Conservation (phyloP, 768 basidiomycete genomes). For the Pleurotus platypus region DNA sequence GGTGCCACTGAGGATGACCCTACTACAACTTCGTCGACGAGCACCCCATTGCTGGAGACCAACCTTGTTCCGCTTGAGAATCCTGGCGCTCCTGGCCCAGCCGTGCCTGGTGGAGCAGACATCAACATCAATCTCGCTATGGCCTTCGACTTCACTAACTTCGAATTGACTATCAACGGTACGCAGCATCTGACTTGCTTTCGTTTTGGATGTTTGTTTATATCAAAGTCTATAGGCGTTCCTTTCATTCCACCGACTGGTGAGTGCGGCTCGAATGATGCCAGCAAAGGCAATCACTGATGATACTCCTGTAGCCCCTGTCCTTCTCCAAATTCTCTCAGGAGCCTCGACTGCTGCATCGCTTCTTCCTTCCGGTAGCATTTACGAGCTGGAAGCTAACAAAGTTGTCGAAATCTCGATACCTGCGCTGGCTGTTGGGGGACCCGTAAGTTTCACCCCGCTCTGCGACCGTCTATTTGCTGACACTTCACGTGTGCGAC, state of each 20-base stretch:
- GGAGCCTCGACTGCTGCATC: constrained; percentile 44
- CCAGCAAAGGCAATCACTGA: too few species aligned
- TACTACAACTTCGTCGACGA: constrained; percentile 15
- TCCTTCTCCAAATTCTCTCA: constrained; percentile 57
- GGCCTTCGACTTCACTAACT: constrained; percentile 11
- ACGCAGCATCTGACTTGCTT: constrained; percentile 15
- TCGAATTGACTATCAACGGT: constrained; percentile 27
- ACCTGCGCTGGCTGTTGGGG: constrained; percentile 30
- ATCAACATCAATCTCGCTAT: constrained; percentile 17
- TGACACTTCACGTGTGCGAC: neutral
- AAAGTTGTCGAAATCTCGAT: constrained; percentile 31
- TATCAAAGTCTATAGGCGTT: too few species aligned
- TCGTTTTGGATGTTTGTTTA: too few species aligned
- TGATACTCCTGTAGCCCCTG: constrained; percentile 38
- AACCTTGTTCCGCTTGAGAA: constrained; percentile 24
- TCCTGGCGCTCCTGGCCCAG: constrained; percentile 22
- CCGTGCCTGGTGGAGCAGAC: constrained; percentile 19
- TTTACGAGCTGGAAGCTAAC: constrained; percentile 44
- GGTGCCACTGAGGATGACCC: constrained; percentile 38
- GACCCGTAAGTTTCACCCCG: constrained; percentile 23
- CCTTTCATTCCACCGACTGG: too few species aligned
- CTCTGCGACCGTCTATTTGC: neutral
- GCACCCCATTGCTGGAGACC: constrained; percentile 26
- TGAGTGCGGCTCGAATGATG: too few species aligned
- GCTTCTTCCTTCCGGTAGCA: constrained; percentile 44